phyloP scores from a whole-genome alignment of 2,329 filamentous ascomycete species.

The Periconia digitata region DNA sequence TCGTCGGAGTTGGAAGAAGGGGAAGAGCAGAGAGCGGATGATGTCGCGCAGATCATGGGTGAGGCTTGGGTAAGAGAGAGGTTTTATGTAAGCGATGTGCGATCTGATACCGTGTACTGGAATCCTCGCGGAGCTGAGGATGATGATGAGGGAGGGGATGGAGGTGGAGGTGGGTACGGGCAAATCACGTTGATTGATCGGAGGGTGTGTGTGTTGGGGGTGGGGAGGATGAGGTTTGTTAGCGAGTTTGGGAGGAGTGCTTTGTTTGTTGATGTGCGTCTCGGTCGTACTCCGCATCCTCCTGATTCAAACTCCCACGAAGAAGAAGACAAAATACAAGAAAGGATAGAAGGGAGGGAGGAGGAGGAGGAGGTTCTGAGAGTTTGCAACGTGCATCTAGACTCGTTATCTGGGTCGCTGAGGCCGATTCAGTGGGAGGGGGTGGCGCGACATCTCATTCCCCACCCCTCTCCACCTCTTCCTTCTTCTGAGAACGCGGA shows the following conservation, averaged over 20 bases:
- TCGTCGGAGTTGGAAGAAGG: too few relatives aligned
- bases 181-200: slow-evolving; percentile 55
- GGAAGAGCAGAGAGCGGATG: slow-evolving; percentile 27
- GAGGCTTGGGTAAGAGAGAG: slow-evolving; percentile 49
- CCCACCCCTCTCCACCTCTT: background rate
- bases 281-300: background rate
- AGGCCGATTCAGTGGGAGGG: slow-evolving; percentile 52
- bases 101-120: too few relatives aligned
- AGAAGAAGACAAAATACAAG: background rate
- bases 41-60: slow-evolving; percentile 12
- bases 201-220: slow-evolving; percentile 44
- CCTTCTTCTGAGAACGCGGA: background rate
- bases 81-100: too few relatives aligned
- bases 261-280: slow-evolving; percentile 52
- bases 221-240: slow-evolving; percentile 53
- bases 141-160: background rate
- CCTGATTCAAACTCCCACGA: too few relatives aligned
- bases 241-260: slow-evolving; percentile 57
- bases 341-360: background rate
- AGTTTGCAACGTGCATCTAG: slow-evolving; percentile 59
- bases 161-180: slow-evolving; percentile 46
- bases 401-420: slow-evolving; percentile 46
- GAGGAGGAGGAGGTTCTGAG: slow-evolving; percentile 39
- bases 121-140: background rate
- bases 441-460: slow-evolving; percentile 45